A percentile compares a stretch with the other conserved stretches of the same genome.
Conservation (phyloP, 345 rosid genomes). For the Psidium guajava region DNA sequence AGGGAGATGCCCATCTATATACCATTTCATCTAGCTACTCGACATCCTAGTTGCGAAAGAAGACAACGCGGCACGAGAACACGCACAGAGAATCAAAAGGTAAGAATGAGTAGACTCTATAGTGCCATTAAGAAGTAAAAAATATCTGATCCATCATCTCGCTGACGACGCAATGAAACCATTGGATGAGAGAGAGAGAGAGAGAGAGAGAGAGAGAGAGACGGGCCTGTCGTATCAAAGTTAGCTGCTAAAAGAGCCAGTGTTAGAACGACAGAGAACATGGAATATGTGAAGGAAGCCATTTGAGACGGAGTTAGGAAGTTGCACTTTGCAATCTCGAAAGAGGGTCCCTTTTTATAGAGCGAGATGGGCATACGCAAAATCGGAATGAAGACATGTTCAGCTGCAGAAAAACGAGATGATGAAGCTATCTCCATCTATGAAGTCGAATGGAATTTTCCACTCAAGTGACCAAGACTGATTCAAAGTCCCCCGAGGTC, state of each 20-base stretch:
- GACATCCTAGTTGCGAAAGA: background rate
- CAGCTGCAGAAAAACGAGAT: too few species aligned
- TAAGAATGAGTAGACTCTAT: background rate
- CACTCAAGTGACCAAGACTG: too few species aligned
- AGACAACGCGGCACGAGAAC: background rate
- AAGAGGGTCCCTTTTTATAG: background rate
- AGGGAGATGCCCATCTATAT: background rate
- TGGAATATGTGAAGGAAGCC: background rate
- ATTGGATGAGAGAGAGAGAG: background rate
- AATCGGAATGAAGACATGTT: too few species aligned
- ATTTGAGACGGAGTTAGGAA: background rate
- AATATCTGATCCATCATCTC: background rate
- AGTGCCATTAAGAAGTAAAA: background rate
- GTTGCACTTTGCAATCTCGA: background rate
- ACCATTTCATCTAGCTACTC: background rate
- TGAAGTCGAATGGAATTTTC: too few species aligned
- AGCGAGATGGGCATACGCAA: background rate
- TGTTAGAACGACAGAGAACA: background rate
- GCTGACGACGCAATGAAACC: background rate
- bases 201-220: background rate
- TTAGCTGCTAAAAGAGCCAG: conserved; percentile 2
- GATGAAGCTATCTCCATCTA: too few species aligned
- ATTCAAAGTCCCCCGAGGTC: too few species aligned
- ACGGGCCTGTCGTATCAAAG: conserved; percentile 6
- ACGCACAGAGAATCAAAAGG: background rate